Base-by-base conservation (phyloP, 2,329 filamentous ascomycete species). In the Sclerotinia sclerotiorum region DNA sequence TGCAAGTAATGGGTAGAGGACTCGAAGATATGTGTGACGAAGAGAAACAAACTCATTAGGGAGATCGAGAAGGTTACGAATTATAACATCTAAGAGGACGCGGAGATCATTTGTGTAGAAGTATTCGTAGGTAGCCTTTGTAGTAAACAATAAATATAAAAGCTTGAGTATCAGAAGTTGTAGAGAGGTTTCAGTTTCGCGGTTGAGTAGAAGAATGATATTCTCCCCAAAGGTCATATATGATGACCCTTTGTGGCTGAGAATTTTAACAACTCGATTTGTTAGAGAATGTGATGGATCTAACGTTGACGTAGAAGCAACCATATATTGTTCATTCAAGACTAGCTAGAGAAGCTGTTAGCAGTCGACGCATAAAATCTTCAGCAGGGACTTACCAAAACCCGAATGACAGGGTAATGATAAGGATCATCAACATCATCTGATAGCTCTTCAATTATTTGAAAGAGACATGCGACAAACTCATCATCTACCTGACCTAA, bases 221-320 rank as follows among this genome's bases (percentile, higher is more conserved):
- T 98, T 99, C 81, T 97, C 94, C 65, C 95, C 95, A 82, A 99
- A 99, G 0, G 94, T 97, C 77, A 94, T 94, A 78, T 93, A 98
- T 1, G 84, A 84, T 61, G 88, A 86, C 4, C 94, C 94, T 75
- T 95, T 85, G 32, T 91, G 84, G 65, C 93, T 94, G 55, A 99
- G 84, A 51, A 94, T 85, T 78, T 98, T 98, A 79, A 99, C 90
- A 62, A 99, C 93, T 73, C 94, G 89, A 77, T 99, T 99, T 5
- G 95, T 98, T 68, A 96, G 80, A 5, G 87, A 85, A 32, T 82
- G 79, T 13, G 82, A 55, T 63, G 72, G 61, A 35, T 73, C 67
- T 19, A 71, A 49, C 21, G 70, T 24, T 5, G 69, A 69, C 69
- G 85, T 91, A 74, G 83, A 87, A 27, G 87, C 84, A 67, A 98